A percentile compares a stretch with the other conserved stretches of the same genome.
Evolutionary conservation across 768 basidiomycete genomes (phyloP).

Genomic region (Cystofilobasidium bisporidii): DNA sequence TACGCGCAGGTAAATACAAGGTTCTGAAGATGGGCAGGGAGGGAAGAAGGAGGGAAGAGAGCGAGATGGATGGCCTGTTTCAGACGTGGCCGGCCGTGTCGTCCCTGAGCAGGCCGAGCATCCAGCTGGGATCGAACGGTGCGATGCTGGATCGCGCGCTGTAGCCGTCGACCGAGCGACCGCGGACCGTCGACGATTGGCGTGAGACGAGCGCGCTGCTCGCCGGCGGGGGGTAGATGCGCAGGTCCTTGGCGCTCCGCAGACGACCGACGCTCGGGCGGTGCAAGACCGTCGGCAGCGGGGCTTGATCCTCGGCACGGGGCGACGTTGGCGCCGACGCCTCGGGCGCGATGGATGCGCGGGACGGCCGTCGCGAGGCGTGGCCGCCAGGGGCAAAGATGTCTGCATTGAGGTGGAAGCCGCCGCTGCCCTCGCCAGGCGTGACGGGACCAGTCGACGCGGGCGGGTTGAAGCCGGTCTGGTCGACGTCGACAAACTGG

Average conservation of each 20-base stretch:
- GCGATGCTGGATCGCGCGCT: background rate
- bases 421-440: background rate
- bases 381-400: background rate
- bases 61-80: too few relatives aligned
- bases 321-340: too few relatives aligned
- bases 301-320: background rate
- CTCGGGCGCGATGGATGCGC: too few relatives aligned
- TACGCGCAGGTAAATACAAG: too few relatives aligned
- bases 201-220: background rate
- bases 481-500: conserved; percentile 34
- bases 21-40: too few relatives aligned
- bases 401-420: background rate
- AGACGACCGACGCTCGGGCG: background rate
- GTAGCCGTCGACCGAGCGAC: too few relatives aligned
- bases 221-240: background rate
- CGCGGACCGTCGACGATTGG: background rate
- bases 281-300: background rate
- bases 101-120: background rate
- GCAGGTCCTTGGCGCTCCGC: background rate
- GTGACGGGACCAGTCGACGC: background rate
- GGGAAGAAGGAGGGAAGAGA: too few relatives aligned
- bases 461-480: background rate
- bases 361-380: background rate
- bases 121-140: background rate
- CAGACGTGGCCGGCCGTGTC: background rate